Conservation (phyloP, 257 asterid genomes). For the Rubia yunnanensis region DNA sequence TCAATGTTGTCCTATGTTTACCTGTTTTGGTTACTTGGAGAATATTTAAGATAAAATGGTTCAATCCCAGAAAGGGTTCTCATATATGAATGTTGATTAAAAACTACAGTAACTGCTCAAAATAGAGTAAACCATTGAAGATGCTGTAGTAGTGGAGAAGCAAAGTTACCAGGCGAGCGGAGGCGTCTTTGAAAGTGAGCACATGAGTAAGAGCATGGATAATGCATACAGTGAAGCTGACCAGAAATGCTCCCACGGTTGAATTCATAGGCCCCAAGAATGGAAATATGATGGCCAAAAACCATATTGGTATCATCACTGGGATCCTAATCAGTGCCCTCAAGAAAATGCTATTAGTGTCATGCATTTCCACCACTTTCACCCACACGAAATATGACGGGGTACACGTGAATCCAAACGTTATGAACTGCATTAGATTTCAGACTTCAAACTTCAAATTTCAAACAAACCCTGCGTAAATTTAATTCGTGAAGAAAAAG, state of each 20-base stretch:
- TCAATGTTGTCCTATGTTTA: background rate
- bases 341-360: conserved; percentile 56
- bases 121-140: too few relatives aligned
- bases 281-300: conserved; percentile 77
- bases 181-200: conserved; percentile 62
- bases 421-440: conserved; percentile 43
- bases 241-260: conserved; percentile 78
- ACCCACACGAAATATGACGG: conserved; percentile 89
- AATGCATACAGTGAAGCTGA: conserved; percentile 83
- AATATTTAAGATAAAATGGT: background rate
- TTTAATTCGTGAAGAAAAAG: background rate
- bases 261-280: conserved; percentile 90
- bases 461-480: background rate
- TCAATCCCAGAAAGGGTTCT: background rate
- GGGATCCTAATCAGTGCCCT: conserved; percentile 79
- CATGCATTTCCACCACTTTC: conserved; percentile 80
- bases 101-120: too few relatives aligned
- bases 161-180: conserved; percentile 58
- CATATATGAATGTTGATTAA: too few relatives aligned
- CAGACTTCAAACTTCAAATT: background rate
- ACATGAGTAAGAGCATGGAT: conserved; percentile 79
- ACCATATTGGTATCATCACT: conserved; percentile 81
- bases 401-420: conserved; percentile 84
- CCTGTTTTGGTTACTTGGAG: background rate
- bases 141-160: too few relatives aligned